A percentile compares a stretch with the other conserved stretches of the same genome.
Evolutionary conservation across 768 basidiomycete species (phyloP).

Genomic region (Leccinum imitatum): DNA sequence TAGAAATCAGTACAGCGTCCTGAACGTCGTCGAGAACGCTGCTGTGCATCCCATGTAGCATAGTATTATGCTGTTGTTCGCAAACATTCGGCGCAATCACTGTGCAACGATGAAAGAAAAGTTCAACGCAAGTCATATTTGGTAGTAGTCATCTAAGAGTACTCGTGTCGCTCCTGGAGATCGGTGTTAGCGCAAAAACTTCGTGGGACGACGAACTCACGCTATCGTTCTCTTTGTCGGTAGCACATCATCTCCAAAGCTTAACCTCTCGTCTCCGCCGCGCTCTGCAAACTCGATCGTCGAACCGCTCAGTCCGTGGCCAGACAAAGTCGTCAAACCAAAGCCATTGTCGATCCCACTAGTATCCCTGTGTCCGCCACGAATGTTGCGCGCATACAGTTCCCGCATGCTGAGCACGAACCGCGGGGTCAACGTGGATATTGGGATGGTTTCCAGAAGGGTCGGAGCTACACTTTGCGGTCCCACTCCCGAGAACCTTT

Average conservation of each 20-base stretch:
- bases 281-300: background rate
- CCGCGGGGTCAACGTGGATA: background rate
- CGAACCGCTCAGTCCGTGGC: background rate
- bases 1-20: background rate
- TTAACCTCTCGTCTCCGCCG: background rate
- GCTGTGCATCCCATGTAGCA: background rate
- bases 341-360: background rate
- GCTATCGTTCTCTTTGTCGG: background rate
- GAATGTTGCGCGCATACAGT: background rate
- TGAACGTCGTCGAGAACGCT: background rate
- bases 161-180: background rate
- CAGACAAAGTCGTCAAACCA: background rate
- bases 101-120: background rate
- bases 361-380: background rate
- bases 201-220: background rate
- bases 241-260: background rate
- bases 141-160: background rate
- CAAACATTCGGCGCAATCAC: background rate
- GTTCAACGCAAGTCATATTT: background rate
- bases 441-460: background rate
- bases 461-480: background rate
- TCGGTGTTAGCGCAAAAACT: background rate
- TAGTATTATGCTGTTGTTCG: background rate
- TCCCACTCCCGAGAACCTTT: background rate
- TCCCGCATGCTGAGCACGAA: background rate